Evolutionary conservation across 2,329 filamentous ascomycete species (phyloP), one percentile per base, ranked within the genome.

Genomic region (Phoma herbarum): DNA sequence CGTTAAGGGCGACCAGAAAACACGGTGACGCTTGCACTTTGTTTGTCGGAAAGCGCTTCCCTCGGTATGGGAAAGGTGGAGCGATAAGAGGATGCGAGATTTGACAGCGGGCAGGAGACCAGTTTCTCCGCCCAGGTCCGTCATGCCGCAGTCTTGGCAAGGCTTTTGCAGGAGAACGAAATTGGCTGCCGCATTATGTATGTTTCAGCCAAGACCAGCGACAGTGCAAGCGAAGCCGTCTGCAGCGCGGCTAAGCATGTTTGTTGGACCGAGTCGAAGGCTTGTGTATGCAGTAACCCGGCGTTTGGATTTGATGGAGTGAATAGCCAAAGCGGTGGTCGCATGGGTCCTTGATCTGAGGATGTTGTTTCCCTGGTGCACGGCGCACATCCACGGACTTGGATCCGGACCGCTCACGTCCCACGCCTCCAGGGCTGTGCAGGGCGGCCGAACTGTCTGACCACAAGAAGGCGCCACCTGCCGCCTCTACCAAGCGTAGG

Each of bases 181-280:
- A 65, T 59, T 59, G 56, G 53, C 31, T 46, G 45, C 48, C 48
- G 52, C 53, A 46, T 45, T 41, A 29, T 33, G 31, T 42, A 23
- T 28, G 55, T 55, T 59, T 56, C 55, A 59, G 55, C 50, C 56
- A 59, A 54, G 56, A 49, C 50, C 31, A 47, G 39, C 45, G 45
- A 45, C 51, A 35, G 25, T 23, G 9, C 25, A 35, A 41, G 45
- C 41, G 39, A 28, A 18, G 5, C 28, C 20, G 22, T 41, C 31
- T 14, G 26, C 33, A 41, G 31, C 39, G 52, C 49, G 31, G 18
- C 31, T 48, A 28, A 33, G 26, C 39, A 41, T 46, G 18, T 28
- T 33, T 44, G 31, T 42, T 50, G 29, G n/a, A 33, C 22, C 20
- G 20, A 28, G 28, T 41, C 29, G 31, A 44, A 50, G 33, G 50